Base-by-base conservation (phyloP, 805 yeast genomes). In the Wickerhamiella lipophila region DNA sequence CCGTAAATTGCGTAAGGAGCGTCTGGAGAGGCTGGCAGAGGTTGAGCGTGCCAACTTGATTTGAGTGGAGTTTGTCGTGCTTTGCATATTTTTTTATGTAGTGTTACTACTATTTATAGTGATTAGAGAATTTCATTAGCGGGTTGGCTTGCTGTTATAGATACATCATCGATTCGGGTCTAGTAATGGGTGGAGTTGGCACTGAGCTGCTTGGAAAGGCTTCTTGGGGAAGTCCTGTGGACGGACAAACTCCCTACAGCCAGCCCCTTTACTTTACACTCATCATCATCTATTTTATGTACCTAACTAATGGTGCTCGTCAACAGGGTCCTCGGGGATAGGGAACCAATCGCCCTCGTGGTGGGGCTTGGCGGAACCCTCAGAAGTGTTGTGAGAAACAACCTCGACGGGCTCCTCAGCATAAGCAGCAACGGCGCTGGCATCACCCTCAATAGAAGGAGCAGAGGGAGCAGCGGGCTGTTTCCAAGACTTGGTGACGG, bases 371-470 rank as follows among this genome's bases (percentile, higher is more conserved):
- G 50, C 50, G 34, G 53, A 49, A 22, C 53, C 53, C 15, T 55
- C 53, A 26, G 56, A 56, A 44, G 59, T 52, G 36, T 53, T 47
- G 26, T 49, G 56, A 30, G 55, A 56, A 53, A 57, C 66, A 36
- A 63, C 66, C 52, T 65, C 72, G 38, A 65, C 72, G 44, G 74
- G 64, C 52, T 69, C 69, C 61, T 66, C 65, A 55, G 71, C 75
- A 60, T 69, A 68, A 52, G 67, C 60, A 46, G 66, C 67, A 49
- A 68, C 67, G 59, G 75, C 80, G 56, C 76, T 70, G 52, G 75
- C 71, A 50, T 72, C 73, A 56, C 85, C 82, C 68, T 87, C 95
- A 54, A 88, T 95, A 49, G 75, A 68, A 58, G 96, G 96, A 42
- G 72, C 66, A 56, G 76, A 66, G 59, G 97, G 94, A 58, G 86